phyloP scores from a whole-genome alignment of 1,284 basidiomycete genomes.

The Naganishia sp. region DNA sequence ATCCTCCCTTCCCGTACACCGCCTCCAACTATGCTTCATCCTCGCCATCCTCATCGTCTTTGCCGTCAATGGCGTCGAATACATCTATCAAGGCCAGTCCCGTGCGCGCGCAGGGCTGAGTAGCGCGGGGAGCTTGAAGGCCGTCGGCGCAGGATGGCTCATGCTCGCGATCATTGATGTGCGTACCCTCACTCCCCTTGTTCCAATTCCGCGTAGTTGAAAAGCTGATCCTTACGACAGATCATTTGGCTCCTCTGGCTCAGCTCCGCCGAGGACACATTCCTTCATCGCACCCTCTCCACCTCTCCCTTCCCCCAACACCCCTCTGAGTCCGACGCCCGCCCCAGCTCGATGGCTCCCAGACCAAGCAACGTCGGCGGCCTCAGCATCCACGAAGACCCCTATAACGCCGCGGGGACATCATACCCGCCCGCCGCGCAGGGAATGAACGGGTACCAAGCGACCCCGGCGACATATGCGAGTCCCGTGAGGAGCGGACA shows the following conservation, averaged over 20 bases:
- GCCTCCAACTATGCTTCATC: constrained; percentile 77
- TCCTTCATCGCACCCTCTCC: constrained; percentile 61
- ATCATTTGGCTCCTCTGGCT: constrained; percentile 96
- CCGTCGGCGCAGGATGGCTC: constrained; percentile 91
- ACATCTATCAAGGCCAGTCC: constrained; percentile 36
- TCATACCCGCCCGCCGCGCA: constrained; percentile 10
- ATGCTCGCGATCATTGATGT: constrained; percentile 77
- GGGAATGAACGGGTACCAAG: constrained; percentile 17
- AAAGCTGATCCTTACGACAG: constrained; percentile 49
- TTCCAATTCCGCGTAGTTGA: neutral
- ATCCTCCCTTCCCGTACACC: constrained; percentile 45
- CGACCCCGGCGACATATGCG: neutral
- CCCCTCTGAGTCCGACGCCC: neutral
- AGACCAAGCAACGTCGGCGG: no score
- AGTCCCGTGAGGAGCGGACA: neutral
- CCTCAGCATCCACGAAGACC: constrained; percentile 9
- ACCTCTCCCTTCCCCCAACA: constrained; percentile 9
- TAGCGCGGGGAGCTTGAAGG: constrained; percentile 62
- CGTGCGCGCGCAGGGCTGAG: constrained; percentile 60
- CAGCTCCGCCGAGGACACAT: constrained; percentile 90
- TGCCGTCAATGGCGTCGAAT: constrained; percentile 59
- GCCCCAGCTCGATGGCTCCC: constrained; percentile 19
- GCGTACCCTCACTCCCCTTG: constrained; percentile 35
- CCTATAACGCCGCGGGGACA: constrained; percentile 11
- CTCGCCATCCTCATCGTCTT: constrained; percentile 84